Conservation (phyloP, 2,329 filamentous ascomycete species). For the Aspergillus latus region DNA sequence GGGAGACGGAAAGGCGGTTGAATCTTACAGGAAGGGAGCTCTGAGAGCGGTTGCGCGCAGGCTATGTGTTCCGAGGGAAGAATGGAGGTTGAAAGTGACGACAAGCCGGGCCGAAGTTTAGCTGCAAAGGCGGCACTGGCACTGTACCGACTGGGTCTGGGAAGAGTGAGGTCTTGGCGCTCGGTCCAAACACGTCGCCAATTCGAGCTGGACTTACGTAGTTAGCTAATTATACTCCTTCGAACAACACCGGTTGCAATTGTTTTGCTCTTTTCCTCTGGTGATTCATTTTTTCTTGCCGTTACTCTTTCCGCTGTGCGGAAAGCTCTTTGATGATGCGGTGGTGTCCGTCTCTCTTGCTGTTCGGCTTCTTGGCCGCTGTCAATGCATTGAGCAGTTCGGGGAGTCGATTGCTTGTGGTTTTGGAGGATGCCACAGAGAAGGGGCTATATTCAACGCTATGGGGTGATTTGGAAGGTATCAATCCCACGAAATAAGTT, state of each 20-base stretch:
- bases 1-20: neutral
- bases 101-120: constrained; percentile 30
- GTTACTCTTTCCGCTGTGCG: constrained; percentile 34
- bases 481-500: neutral
- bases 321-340: constrained; percentile 60
- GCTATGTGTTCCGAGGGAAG: constrained; percentile 18
- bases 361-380: constrained; percentile 58
- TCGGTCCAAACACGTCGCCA: constrained; percentile 46
- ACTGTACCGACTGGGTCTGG: neutral
- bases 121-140: constrained; percentile 10
- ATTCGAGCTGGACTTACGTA: constrained; percentile 24
- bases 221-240: constrained; percentile 14
- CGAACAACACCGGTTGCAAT: constrained; percentile 20
- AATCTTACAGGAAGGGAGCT: neutral
- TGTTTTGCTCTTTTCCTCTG: constrained; percentile 18
- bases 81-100: constrained; percentile 32
- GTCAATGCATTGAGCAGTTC: constrained; percentile 72
- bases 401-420: constrained; percentile 77
- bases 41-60: constrained; percentile 9
- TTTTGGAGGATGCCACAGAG: constrained; percentile 79
- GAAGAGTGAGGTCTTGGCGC: constrained; percentile 40
- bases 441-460: constrained; percentile 83
- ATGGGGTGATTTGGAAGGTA: constrained; percentile 51
- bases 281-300: constrained; percentile 17
- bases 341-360: constrained; percentile 69